Evolutionary conservation across 495 filamentous ascomycete species (phyloP).

Genomic region (Massariosphaeria phaeospora): DNA sequence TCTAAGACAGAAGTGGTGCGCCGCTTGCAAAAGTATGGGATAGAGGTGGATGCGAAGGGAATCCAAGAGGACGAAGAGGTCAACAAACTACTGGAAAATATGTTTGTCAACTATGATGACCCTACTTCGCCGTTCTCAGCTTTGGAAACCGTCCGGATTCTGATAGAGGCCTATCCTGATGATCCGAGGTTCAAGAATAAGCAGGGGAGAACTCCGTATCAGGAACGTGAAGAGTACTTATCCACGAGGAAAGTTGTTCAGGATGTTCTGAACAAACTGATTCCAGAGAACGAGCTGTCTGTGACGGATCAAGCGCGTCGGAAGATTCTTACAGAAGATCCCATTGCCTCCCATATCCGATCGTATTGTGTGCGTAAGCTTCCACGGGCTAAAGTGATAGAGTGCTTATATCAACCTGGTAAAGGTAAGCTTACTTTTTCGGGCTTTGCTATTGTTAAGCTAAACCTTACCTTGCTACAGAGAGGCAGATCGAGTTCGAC

Average conservation of each 20-base stretch:
- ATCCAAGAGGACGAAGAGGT: background rate
- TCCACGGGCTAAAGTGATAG: background rate
- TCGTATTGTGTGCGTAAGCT: background rate
- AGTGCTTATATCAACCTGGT: background rate
- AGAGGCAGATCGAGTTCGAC: background rate
- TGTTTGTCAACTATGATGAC: background rate
- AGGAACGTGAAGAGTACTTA: background rate
- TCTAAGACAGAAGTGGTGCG: too few relatives aligned
- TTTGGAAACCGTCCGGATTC: background rate
- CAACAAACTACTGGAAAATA: background rate
- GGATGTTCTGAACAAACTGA: background rate
- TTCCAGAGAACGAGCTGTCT: too few relatives aligned
- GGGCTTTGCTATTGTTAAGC: background rate
- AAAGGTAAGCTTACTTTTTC: background rate
- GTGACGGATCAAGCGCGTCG: background rate
- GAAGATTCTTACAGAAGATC: background rate
- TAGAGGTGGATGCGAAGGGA: background rate
- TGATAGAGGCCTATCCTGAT: background rate
- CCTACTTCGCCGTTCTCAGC: background rate
- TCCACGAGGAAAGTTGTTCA: background rate
- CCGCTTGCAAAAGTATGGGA: background rate
- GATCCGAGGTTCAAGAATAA: background rate
- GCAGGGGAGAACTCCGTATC: background rate
- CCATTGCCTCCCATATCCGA: background rate
- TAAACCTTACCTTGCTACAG: background rate